phyloP scores from a whole-genome alignment of 2,329 filamentous ascomycete genomes.

The Furcasterigmium sp. region DNA sequence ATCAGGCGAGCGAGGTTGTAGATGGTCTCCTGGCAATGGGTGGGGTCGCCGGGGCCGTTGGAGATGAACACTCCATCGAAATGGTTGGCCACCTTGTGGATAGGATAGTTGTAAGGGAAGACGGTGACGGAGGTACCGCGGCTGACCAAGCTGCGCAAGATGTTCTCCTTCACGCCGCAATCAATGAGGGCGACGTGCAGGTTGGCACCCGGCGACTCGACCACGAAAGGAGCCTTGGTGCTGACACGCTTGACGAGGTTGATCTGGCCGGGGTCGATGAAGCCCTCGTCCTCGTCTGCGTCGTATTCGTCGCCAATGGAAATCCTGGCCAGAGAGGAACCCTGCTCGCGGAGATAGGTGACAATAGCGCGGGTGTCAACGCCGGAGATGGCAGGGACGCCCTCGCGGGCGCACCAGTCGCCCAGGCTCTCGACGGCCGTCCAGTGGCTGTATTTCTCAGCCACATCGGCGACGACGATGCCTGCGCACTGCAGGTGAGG shows the following conservation, averaged over 20 bases:
- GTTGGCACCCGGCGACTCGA: conserved; percentile 75
- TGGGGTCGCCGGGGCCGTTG: conserved; percentile 96
- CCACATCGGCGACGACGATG: conserved; percentile 92
- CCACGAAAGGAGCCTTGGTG: conserved; percentile 97
- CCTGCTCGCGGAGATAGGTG: conserved; percentile 90
- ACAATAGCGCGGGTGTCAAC: conserved; percentile 97
- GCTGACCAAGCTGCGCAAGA: conserved; percentile 86
- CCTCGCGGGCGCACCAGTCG: conserved; percentile 94
- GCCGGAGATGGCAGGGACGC: conserved; percentile 91
- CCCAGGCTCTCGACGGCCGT: conserved; percentile 91
- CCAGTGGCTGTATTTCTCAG: conserved; percentile 95
- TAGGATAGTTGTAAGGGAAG: conserved; percentile 94
- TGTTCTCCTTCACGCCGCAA: conserved; percentile 99
- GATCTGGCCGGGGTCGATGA: conserved; percentile 90
- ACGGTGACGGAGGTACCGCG: conserved; percentile 89
- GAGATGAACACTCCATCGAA: conserved; percentile 99
- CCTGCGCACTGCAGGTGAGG: conserved; percentile 95
- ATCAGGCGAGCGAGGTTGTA: conserved; percentile 90
- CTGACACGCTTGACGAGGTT: conserved; percentile 94
- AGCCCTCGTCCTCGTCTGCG: conserved; percentile 95
- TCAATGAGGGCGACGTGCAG: conserved; percentile 93
- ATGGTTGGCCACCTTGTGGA: conserved; percentile 96
- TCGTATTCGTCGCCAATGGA: conserved; percentile 97
- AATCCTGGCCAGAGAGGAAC: conserved; percentile 91
- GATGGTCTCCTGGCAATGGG: conserved; percentile 90